Base-by-base conservation (phyloP, 1,284 basidiomycete species). In the Ceratobasidium sp. region DNA sequence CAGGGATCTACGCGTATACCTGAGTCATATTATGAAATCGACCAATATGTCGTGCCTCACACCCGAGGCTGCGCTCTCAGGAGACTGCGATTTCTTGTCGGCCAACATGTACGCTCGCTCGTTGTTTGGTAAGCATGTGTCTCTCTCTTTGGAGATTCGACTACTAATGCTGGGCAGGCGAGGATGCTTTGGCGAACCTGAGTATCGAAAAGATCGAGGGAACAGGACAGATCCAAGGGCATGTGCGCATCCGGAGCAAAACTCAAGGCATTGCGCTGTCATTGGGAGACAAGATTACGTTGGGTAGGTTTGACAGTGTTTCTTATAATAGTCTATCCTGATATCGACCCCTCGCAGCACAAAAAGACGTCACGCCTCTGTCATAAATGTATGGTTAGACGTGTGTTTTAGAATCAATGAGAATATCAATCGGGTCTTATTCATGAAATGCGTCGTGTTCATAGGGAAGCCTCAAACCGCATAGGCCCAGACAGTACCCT, bases 21-120 rank as follows among this genome's bases (percentile, higher is more conserved):
- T 98, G 70, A 84, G 90, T 72, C 93, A 97, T 79, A 92, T 98
- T 80, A 93, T 96, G 92, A 89, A 90, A 76, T 87, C 90, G 34
- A 97, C 95, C 32, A 97, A 98, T 82, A 98, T 98, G 96, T 89
- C 93, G 12, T 96, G 94, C 78, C 85, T 97, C n/a, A 98, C 96
- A 12, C 94, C 95, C 1, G 94, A 97, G 75, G 94, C 93, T 14
- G 93, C 94, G 0, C 85, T 94, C 39, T 93, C 92, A 0, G 94
- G 95, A 57, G 93, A 96, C 74, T 97, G 95, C 79, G 92, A 94
- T 80, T 97, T 97, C 88, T 83, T 97, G 48, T 93, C 91, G 2
- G 95, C 94, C 53, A 98, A 97, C 81, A 88, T 97, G 84, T 97
- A 96, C 81, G 96, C 96, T 32, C 87, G 92, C 74, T 92, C 90